Conservation (phyloP, 164 flowering plant genomes). For the Nymphaea thermarum region DNA sequence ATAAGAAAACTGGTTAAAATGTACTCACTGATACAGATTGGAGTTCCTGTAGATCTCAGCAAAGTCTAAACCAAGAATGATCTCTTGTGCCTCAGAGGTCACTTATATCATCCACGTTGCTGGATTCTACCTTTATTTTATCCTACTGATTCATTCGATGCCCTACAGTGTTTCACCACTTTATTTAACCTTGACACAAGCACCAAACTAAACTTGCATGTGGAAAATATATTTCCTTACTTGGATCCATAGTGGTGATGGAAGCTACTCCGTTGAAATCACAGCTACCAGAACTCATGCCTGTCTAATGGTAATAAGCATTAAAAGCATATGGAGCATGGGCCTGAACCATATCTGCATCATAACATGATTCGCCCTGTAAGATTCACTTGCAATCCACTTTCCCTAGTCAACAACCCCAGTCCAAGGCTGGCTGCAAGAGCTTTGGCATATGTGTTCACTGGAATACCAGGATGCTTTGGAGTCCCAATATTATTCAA, state of each 20-base stretch:
- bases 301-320: slow-evolving; percentile 59
- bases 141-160: too few species aligned
- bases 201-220: too few species aligned
- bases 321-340: slow-evolving; percentile 85
- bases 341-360: slow-evolving; percentile 56
- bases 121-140: slow-evolving; percentile 14
- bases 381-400: slow-evolving; percentile 64
- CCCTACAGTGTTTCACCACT: too few species aligned
- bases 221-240: slow-evolving; percentile 25
- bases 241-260: slow-evolving; percentile 71
- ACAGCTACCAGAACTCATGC: slow-evolving; percentile 56
- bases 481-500: slow-evolving; percentile 87
- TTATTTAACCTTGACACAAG: too few species aligned
- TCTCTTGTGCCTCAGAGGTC: slow-evolving; percentile 16
- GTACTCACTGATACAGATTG: slow-evolving; percentile 9
- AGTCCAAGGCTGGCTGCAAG: slow-evolving; percentile 84
- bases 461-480: slow-evolving; percentile 65
- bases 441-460: slow-evolving; percentile 72
- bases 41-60: slow-evolving; percentile 18
- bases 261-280: slow-evolving; percentile 85
- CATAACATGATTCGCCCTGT: slow-evolving; percentile 79
- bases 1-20: not conserved
- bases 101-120: slow-evolving; percentile 32
- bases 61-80: slow-evolving; percentile 15
- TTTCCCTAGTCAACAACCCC: slow-evolving; percentile 96